Base-by-base conservation (phyloP, 257 asterid genomes). In the Petunia secreta region DNA sequence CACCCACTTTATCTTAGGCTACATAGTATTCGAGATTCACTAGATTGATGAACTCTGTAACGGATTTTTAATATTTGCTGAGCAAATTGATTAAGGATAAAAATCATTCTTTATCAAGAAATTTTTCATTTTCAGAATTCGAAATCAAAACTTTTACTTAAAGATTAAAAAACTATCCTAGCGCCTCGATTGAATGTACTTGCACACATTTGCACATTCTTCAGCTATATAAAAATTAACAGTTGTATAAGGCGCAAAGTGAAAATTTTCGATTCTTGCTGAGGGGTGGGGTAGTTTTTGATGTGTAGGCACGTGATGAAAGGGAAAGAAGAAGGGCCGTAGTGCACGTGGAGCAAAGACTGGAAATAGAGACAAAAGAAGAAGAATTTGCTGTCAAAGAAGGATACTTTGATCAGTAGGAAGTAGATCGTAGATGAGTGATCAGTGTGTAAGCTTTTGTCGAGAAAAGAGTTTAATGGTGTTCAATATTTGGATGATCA, bases 271-370 rank as follows among this genome's bases (percentile, higher is more conserved):
- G 25, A 25, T 25, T 25, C 25, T 25, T 25, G 25, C 25, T 25
- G 25, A 25, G 25, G 25, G 25, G 25, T 25, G 25, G 25, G 25
- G 25, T 25, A 25, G 25, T 25, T 25, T 25, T 25, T 25, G 25
- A 25, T 25, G 25, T 25, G 25, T 25, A 25, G 25, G 25, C 25
- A 25, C 25, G 25, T 84, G 87, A 78, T 75, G 77, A 66, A 6
- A 62, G 34, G 1, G 34, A 43, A 36, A 16, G 25, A 69, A 53
- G 64, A 11, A 11, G 74, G 58, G 58, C 58, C 10, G 48, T 69
- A 75, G 52, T 64, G 89, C 87, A 87, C 90, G 88, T 85, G 90
- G 80, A 63, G 43, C 41, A 41, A n/a, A 59, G 84, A 36, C 73
- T 41, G 6, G 44, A 41, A 62, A 78, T 71, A 66, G 76, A 37